These are phyloP conservation scores for Amphirosellinia nigrospora DNA, from an alignment of 495 filamentous ascomycete species.

Conservation along the genomic window DNA sequence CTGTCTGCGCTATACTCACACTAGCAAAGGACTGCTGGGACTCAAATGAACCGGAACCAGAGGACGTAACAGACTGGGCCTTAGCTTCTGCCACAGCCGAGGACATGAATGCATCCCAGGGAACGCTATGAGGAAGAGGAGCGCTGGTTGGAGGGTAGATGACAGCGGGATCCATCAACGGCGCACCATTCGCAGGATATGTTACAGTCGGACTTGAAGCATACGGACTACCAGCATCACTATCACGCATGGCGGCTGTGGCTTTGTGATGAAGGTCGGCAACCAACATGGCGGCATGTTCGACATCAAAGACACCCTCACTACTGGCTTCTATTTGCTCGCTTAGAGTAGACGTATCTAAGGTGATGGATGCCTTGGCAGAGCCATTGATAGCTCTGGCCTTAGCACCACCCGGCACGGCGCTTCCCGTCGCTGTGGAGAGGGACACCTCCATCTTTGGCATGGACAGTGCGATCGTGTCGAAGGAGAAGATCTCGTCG, in stretches of 20 bases:
- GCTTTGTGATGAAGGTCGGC: conserved; percentile 98
- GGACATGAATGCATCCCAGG: conserved; percentile 82
- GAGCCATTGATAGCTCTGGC: conserved; percentile 69
- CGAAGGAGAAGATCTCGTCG: conserved; percentile 94
- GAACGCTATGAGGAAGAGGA: conserved; percentile 68
- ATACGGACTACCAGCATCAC: conserved; percentile 54
- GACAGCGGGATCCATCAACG: conserved; percentile 72
- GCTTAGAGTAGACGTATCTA: conserved; percentile 80
- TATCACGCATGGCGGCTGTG: conserved; percentile 74
- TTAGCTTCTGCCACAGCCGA: conserved; percentile 68
- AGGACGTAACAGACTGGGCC: conserved; percentile 69
- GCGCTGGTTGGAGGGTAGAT: conserved; percentile 73
- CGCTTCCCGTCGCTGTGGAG: conserved; percentile 94
- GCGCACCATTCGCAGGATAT: conserved; percentile 71
- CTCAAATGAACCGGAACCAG: conserved; percentile 70
- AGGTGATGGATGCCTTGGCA: conserved; percentile 79
- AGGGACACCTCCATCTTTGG: conserved; percentile 96
- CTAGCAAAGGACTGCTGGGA: conserved; percentile 64
- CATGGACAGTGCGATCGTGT: conserved; percentile 97
- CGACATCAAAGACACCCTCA: conserved; percentile 95
- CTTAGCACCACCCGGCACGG: conserved; percentile 71
- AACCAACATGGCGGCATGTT: conserved; percentile 98
- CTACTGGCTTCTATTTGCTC: conserved; percentile 94
- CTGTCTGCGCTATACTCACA: conserved; percentile 58
- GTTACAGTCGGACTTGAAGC: conserved; percentile 73